These are phyloP conservation scores for Aspergillus persii DNA, from an alignment of 2,329 filamentous ascomycete genomes.

Conservation along the genomic window DNA sequence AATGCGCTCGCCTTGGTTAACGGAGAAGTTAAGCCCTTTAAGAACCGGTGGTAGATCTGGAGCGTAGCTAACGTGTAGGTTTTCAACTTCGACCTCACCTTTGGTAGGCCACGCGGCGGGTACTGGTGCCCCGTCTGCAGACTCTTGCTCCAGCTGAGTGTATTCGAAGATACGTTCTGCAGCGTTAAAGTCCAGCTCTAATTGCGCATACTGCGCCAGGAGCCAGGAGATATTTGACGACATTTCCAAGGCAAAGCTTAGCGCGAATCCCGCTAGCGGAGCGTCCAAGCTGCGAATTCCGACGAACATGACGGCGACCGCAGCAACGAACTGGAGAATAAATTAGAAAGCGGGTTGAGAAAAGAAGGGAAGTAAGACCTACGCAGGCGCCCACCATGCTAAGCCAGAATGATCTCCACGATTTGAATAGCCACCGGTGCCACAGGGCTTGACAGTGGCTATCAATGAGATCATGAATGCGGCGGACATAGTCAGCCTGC, in stretches of 20 bases:
- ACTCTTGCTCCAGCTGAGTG: conserved; percentile 64
- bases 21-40: conserved; percentile 65
- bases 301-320: conserved; percentile 65
- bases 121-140: conserved; percentile 60
- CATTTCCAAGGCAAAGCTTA: conserved; percentile 72
- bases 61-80: conserved; percentile 70
- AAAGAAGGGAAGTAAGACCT: background rate
- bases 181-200: conserved; percentile 76
- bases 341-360: background rate
- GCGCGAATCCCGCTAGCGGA: conserved; percentile 70
- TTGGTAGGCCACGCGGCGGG: conserved; percentile 73
- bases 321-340: conserved; percentile 60
- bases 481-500: conserved; percentile 61
- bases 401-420: conserved; percentile 74
- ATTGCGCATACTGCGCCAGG: conserved; percentile 61
- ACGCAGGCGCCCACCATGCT: conserved; percentile 55
- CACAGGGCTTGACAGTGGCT: conserved; percentile 25
- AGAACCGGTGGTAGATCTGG: conserved; percentile 67
- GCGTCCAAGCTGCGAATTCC: conserved; percentile 62
- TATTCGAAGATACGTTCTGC: conserved; percentile 76
- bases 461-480: conserved; percentile 55
- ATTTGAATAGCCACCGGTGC: conserved; percentile 69
- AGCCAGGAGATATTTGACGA: conserved; percentile 63
- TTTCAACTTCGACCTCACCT: conserved; percentile 67
- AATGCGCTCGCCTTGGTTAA: conserved; percentile 66